phyloP scores from a whole-genome alignment of 2,329 filamentous ascomycete species.

The Purpureocillium lavendulum region DNA sequence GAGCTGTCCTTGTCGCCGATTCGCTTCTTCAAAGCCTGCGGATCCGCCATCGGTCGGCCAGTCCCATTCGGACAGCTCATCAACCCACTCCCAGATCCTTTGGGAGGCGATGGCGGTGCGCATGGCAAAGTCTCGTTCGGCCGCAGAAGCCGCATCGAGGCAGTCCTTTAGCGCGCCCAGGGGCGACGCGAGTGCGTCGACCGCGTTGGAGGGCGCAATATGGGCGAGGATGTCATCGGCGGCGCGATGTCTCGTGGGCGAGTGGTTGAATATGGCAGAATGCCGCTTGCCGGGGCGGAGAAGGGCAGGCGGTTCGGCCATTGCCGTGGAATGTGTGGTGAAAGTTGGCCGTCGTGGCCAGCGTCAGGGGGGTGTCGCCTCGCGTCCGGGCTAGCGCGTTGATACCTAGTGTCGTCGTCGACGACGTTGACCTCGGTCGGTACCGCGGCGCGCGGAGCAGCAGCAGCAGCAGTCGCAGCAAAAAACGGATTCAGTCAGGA shows the following conservation, averaged over 20 bases:
- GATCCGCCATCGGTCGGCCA: conserved; percentile 44
- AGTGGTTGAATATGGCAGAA: conserved; percentile 19
- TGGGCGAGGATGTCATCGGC: conserved; percentile 53
- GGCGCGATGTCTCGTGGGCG: conserved; percentile 36
- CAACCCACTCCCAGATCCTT: conserved; percentile 64
- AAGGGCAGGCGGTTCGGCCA: conserved; percentile 24
- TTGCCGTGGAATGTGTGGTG: conserved; percentile 10
- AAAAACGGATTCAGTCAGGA: not conserved
- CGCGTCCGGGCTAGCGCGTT: not conserved
- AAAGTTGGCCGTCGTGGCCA: not conserved
- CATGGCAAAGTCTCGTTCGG: conserved; percentile 64
- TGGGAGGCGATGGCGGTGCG: conserved; percentile 63
- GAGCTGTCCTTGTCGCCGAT: conserved; percentile 29
- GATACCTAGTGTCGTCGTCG: not conserved
- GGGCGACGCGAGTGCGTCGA: conserved; percentile 50
- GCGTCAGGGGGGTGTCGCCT: not conserved
- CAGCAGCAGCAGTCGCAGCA: not conserved
- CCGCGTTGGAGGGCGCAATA: conserved; percentile 51
- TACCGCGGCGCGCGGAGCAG: not conserved
- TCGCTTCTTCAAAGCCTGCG: conserved; percentile 45
- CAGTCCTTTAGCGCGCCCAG: conserved; percentile 46
- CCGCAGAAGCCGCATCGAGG: conserved; percentile 52
- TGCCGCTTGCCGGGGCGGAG: conserved; percentile 24
- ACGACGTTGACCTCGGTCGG: not conserved
- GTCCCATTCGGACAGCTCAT: conserved; percentile 56